Base-by-base conservation (phyloP, 441 rosid species). In the Euphorbia schlechtendalii region DNA sequence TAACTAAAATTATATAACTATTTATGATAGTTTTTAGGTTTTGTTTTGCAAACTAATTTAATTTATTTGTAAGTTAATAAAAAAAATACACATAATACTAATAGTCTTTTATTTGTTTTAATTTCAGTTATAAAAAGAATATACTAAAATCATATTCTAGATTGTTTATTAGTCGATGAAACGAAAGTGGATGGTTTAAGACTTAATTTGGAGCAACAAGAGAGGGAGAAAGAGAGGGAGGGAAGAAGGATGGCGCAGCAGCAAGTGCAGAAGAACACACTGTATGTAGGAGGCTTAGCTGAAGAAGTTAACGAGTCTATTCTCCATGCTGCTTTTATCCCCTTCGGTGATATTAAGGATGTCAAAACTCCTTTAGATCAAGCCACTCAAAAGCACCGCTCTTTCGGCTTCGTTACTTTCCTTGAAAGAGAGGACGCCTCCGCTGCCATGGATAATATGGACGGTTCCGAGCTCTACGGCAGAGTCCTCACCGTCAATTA, bases 361-460 rank as follows among this genome's bases (percentile, higher is more conserved):
- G 97, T 93, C 46, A 93, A 93, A 78, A 90, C 96, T 24, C 98
- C 97, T 0, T 70, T 90, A 45, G 98, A 93, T 76, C 97, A 85
- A 71, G 97, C 98, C 20, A 93, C 96, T 15, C 97, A 93, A 82
- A 93, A 93, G 66, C 97, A 93, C 73, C 88, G 96, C 41, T 85
- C 98, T 71, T 93, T 90, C 69, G 98, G 98, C 49, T 93, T 93
- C 81, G 96, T 93, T 59, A 93, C 95, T 67, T 93, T 93, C 73
- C 88, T 90, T 22, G 98, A 90, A 72, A 80, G 79, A 69, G 97
- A 93, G 69, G 98, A 93, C 55, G 98, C 97, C 54, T 45, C 84
- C 45, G 80, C 96, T 46, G 96, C 98, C 52, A 93, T 93, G 96
- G 98, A 93, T 74, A 93, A 93, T 72, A 90, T 88, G 97, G 97